Base-by-base conservation (phyloP, 208 protist genomes). In the Angomonas desouzai region DNA sequence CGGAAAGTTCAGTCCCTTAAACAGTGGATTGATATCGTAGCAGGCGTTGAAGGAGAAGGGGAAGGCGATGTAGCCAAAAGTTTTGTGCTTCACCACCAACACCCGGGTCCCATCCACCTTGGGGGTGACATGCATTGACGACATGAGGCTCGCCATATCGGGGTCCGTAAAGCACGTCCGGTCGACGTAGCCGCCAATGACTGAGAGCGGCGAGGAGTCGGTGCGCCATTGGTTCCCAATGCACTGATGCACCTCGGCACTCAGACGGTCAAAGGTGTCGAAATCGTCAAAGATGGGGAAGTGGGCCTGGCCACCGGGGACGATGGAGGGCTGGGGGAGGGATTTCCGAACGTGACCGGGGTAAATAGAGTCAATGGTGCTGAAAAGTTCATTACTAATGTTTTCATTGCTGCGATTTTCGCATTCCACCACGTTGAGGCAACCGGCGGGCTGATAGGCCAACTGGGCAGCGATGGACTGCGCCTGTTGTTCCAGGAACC, bases 21-120 rank as follows among this genome's bases (percentile, higher is more conserved):
- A 92, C 48, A 91, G 58, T n/a, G 47, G 20, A 64, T 89, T 91
- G 38, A 93, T 66, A 65, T 92, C 71, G 63, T 83, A 93, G 72
- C 74, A 81, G 51, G 75, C 65, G 9, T 72, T 87, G 74, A 92
- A 96, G 18, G 59, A 48, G 6, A 76, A 72, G 3, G 89, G 89
- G 51, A 96, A 85, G 25, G 83, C 86, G 30, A 96, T 72, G 40
- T 81, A 85, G 20, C 86, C 86, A 25, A 79, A 83, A 29, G 71
- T 57, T 11, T 68, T 66, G 69, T 96, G 86, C 64, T 84, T 79
- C 7, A 91, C 82, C 10, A 96, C 53, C 6, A 96, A 61, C 38
- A 84, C 85, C 10, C 89, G 83, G 61, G 83, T 51, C 0, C 89
- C 89, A 66, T 96, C 89, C 16, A 81, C 78, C 62, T 96, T 96